Percentiles rank a stretch among this genome's conserved stretches.
These are phyloP conservation scores for Pleochaeta shiraiana DNA, from an alignment of 2,329 filamentous ascomycete genomes.

Conservation along the genomic window DNA sequence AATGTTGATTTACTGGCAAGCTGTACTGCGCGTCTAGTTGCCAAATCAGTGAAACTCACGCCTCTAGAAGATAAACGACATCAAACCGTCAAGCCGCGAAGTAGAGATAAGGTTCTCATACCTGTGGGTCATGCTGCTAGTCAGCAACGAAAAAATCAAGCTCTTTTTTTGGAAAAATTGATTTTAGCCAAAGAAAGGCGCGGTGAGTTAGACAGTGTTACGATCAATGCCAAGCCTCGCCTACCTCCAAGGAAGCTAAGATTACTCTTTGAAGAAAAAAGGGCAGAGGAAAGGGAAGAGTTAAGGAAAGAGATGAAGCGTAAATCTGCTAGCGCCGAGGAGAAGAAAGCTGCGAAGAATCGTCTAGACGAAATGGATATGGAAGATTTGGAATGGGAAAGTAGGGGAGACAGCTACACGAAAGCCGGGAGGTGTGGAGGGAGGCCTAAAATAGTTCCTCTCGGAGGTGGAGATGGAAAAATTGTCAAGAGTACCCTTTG, in stretches of 20 bases:
- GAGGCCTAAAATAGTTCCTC: not conserved
- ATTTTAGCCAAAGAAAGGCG: constrained; percentile 40
- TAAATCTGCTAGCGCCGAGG: not conserved
- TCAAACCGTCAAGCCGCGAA: not conserved
- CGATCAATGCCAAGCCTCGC: constrained; percentile 27
- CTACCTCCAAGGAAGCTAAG: constrained; percentile 12
- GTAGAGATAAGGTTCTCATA: constrained; percentile 6
- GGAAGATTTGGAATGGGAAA: constrained; percentile 7
- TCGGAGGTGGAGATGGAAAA: not conserved
- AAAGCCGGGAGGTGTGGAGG: not conserved
- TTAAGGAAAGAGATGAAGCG: constrained; percentile 8
- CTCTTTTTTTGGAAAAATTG: constrained; percentile 39
- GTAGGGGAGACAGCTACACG: not conserved
- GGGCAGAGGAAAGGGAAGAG: constrained; percentile 8
- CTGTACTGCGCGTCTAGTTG: constrained; percentile 46
- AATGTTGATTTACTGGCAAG: constrained; percentile 52
- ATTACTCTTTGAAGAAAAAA: constrained; percentile 7
- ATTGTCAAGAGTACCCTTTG: not conserved
- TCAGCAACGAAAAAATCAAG: constrained; percentile 22
- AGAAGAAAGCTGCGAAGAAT: constrained; percentile 7
- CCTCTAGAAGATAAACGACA: constrained; percentile 13
- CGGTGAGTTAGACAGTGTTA: constrained; percentile 43
- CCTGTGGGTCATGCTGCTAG: constrained; percentile 14
- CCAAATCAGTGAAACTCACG: constrained; percentile 37
- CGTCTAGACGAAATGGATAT: constrained; percentile 11